A percentile compares a stretch with the other conserved stretches of the same genome.
Conservation (phyloP, 2,329 filamentous ascomycete genomes). For the Paecilomyces fulvus region DNA sequence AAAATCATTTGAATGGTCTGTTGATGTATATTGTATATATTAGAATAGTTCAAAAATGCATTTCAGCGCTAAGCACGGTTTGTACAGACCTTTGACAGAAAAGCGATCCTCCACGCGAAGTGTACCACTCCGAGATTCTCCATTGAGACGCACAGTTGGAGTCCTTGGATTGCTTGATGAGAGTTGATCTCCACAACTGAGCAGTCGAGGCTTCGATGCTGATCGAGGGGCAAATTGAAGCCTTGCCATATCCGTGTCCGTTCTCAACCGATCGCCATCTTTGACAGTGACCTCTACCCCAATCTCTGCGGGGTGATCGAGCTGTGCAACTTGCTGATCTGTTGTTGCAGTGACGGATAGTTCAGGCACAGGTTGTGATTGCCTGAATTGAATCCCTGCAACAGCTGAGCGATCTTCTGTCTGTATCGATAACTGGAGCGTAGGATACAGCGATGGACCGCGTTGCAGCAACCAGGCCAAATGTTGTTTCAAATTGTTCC, state of each 20-base stretch:
- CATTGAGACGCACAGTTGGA: constrained; percentile 9
- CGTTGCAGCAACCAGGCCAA: constrained; percentile 40
- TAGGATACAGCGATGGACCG: constrained; percentile 26
- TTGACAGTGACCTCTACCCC: constrained; percentile 13
- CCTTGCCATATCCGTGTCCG: constrained; percentile 34
- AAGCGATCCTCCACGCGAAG: constrained; percentile 3
- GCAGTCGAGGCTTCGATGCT: constrained; percentile 31
- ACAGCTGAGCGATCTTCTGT: constrained; percentile 4
- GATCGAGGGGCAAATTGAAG: constrained; percentile 34
- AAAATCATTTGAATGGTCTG: constrained; percentile 11
- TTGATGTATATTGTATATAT: constrained; percentile 4
- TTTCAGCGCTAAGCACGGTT: not conserved
- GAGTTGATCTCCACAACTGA: constrained; percentile 21
- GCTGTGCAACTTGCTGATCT: constrained; percentile 4
- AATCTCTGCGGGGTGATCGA: constrained; percentile 5
- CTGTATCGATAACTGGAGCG: constrained; percentile 19
- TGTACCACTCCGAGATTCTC: constrained; percentile 6
- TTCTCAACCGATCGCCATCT: constrained; percentile 17
- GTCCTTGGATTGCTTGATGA: constrained; percentile 13
- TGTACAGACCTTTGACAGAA: constrained; percentile 18
- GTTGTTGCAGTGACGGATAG: not conserved
- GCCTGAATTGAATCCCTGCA: not conserved
- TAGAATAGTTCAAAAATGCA: not conserved
- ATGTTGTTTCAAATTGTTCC: constrained; percentile 37
- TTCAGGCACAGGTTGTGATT: constrained; percentile 2